Percentiles rank a stretch among this genome's conserved stretches.
phyloP scores from a whole-genome alignment of 306 rosid genomes.

The Rosa rugosa region DNA sequence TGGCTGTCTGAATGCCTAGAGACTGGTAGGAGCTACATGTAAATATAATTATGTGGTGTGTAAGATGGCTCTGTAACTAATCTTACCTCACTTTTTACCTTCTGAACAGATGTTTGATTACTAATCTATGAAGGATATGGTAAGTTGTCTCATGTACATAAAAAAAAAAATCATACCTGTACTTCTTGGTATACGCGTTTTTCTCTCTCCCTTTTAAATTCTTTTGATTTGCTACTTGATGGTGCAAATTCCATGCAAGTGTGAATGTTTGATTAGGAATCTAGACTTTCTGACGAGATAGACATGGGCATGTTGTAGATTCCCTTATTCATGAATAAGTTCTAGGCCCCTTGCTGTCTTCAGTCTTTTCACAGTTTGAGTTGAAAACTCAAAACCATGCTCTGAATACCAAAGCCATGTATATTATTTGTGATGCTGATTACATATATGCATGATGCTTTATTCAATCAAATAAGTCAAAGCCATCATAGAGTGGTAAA shows the following conservation, averaged over 20 bases:
- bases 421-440: neutral
- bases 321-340: neutral
- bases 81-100: conserved; percentile 2
- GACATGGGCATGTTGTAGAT: neutral
- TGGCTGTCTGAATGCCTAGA: conserved; percentile 77
- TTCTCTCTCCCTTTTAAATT: neutral
- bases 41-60: neutral
- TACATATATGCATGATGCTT: conserved; percentile 1
- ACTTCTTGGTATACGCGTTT: neutral
- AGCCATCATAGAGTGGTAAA: neutral
- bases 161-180: neutral
- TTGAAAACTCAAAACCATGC: neutral
- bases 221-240: neutral
- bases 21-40: conserved; percentile 32
- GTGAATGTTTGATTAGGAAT: neutral
- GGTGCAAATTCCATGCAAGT: neutral
- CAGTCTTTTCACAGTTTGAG: neutral
- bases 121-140: conserved; percentile 10
- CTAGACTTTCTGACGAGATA: neutral
- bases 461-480: neutral
- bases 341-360: neutral
- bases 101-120: conserved; percentile 22
- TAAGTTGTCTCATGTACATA: neutral
- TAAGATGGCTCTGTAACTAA: conserved; percentile 1
- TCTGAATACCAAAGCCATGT: neutral